Percentiles rank a stretch among this genome's conserved stretches.
phyloP scores from a whole-genome alignment of 2,329 filamentous ascomycete species.

The Talaromyces piceae region DNA sequence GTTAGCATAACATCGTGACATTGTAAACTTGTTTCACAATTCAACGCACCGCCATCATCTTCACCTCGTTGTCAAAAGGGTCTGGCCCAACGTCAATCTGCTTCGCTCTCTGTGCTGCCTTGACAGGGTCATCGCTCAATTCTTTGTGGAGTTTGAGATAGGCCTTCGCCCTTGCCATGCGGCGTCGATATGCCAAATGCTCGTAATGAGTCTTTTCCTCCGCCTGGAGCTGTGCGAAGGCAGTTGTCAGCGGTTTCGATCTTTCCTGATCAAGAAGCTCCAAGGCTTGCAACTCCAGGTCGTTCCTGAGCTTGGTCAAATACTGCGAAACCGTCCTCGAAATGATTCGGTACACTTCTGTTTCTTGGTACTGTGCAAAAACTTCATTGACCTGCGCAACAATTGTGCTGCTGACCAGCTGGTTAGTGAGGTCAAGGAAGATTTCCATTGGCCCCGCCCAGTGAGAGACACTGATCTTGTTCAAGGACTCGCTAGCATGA shows the following conservation, averaged over 20 bases:
- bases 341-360: constrained; percentile 26
- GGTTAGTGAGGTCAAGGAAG: constrained; percentile 27
- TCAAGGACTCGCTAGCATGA: constrained; percentile 54
- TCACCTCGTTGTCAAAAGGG: constrained; percentile 28
- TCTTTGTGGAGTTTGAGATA: not conserved
- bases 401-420: constrained; percentile 24
- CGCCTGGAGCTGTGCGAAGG: not conserved
- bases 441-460: constrained; percentile 50
- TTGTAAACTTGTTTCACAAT: too few species aligned
- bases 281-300: constrained; percentile 35
- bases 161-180: not conserved
- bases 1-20: not conserved
- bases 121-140: not conserved
- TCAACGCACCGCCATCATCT: constrained; percentile 36
- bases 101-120: constrained; percentile 14
- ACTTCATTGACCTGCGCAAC: constrained; percentile 42
- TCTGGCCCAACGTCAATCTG: constrained; percentile 25
- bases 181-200: constrained; percentile 1
- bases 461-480: constrained; percentile 48
- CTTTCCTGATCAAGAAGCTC: constrained; percentile 1
- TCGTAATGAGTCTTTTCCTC: not conserved
- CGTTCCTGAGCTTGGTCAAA: constrained; percentile 35
- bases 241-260: not conserved
- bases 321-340: constrained; percentile 39
- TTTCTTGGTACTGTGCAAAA: constrained; percentile 27